Evolutionary conservation across 1,139 yeast genomes (phyloP).

Genomic region (Yamadazyma kanchanaburiensis): DNA sequence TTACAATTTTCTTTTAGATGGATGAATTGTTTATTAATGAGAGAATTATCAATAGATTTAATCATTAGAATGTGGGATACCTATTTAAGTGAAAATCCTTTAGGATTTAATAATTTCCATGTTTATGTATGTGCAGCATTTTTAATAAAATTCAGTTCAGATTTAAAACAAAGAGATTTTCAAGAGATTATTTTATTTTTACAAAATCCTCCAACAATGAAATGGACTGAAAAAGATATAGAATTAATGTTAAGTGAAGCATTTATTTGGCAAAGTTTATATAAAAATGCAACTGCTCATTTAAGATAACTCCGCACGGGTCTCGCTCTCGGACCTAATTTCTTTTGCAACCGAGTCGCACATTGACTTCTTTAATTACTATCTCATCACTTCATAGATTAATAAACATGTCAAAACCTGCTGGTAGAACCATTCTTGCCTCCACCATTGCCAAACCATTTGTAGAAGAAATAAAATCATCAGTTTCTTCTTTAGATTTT

Average conservation of each 20-base stretch:
- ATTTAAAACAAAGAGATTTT: slow-evolving; percentile 82
- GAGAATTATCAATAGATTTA: slow-evolving; percentile 76
- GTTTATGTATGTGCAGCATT: slow-evolving; percentile 99
- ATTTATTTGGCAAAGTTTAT: slow-evolving; percentile 91
- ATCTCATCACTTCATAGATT: slow-evolving; percentile 2
- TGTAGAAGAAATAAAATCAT: slow-evolving; percentile 63
- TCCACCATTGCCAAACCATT: slow-evolving; percentile 82
- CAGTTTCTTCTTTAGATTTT: slow-evolving; percentile 49
- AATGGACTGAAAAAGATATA: slow-evolving; percentile 87
- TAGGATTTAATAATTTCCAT: slow-evolving; percentile 90
- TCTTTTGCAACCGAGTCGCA: slow-evolving; percentile 11
- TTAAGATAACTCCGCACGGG: slow-evolving; percentile 22
- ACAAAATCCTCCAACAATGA: slow-evolving; percentile 81
- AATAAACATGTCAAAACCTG: slow-evolving; percentile 27
- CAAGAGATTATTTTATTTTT: slow-evolving; percentile 89
- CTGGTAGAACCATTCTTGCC: slow-evolving; percentile 84
- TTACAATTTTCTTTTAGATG: slow-evolving; percentile 94
- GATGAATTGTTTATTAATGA: slow-evolving; percentile 98
- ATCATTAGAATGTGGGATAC: slow-evolving; percentile 99
- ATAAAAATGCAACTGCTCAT: slow-evolving; percentile 85
- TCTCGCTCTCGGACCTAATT: background rate
- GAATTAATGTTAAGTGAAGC: slow-evolving; percentile 94
- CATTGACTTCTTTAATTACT: slow-evolving; percentile 6
- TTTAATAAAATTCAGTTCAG: slow-evolving; percentile 78
- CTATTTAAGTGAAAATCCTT: slow-evolving; percentile 80